Evolutionary conservation across 2,329 filamentous ascomycete genomes (phyloP).

Genomic region (Tolypocladium cylindrosporum): DNA sequence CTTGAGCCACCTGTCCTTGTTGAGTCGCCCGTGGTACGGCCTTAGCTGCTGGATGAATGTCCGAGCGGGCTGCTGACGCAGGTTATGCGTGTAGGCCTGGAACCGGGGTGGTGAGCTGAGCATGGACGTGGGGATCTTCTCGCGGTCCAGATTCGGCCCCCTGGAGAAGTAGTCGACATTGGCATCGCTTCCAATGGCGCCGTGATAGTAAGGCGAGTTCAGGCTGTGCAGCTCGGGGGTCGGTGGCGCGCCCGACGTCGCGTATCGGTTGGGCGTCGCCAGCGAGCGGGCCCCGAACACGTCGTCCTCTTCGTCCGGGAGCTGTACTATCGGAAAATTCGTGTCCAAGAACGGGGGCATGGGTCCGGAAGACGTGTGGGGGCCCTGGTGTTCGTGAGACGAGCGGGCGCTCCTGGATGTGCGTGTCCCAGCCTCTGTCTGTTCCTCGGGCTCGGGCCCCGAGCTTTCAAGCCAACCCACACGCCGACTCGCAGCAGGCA

Average conservation of each 20-base stretch:
- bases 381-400: background rate
- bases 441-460: background rate
- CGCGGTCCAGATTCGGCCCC: conserved; percentile 28
- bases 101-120: conserved; percentile 22
- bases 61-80: conserved; percentile 56
- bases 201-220: conserved; percentile 2
- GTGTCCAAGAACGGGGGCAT: background rate
- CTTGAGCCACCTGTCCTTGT: conserved; percentile 68
- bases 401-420: background rate
- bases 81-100: conserved; percentile 57
- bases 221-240: background rate
- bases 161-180: conserved; percentile 14
- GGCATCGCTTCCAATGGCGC: conserved; percentile 9
- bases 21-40: conserved; percentile 69
- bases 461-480: background rate
- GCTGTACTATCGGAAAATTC: conserved; percentile 2
- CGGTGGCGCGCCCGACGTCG: background rate
- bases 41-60: conserved; percentile 66
- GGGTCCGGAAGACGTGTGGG: background rate
- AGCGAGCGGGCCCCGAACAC: conserved; percentile 1
- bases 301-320: background rate
- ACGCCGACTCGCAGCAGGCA: background rate
- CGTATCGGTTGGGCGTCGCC: background rate
- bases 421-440: background rate
- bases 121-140: conserved; percentile 28